phyloP scores from a whole-genome alignment of 2,329 filamentous ascomycete genomes.

The Curvularia sp. region DNA sequence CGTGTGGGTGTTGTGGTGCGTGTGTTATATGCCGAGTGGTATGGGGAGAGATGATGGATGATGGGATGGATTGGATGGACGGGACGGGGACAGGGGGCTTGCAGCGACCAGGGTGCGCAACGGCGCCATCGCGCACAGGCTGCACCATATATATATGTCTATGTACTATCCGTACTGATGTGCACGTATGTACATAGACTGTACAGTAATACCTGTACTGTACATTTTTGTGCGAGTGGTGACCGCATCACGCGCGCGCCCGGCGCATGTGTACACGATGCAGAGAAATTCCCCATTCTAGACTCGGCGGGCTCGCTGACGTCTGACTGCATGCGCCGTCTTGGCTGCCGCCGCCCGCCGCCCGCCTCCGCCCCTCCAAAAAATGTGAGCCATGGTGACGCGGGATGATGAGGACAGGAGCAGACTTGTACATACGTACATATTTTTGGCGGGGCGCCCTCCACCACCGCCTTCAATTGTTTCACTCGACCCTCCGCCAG shows the following conservation, averaged over 20 bases:
- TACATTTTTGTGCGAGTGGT: not conserved
- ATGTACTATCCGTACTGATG: too few species aligned
- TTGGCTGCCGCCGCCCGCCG: conserved; percentile 1
- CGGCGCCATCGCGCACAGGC: not conserved
- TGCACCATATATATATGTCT: not conserved
- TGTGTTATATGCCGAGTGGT: conserved; percentile 9
- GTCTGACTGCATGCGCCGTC: conserved; percentile 11
- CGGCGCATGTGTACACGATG: too few species aligned
- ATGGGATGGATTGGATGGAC: not conserved
- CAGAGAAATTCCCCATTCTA: not conserved
- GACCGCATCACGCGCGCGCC: too few species aligned
- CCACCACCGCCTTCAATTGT: conserved; percentile 2
- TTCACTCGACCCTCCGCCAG: conserved; percentile 25
- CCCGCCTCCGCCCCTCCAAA: conserved; percentile 1
- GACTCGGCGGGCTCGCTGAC: conserved; percentile 5
- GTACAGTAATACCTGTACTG: too few species aligned
- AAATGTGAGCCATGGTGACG: conserved; percentile 19
- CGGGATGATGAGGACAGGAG: conserved; percentile 1
- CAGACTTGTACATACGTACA: not conserved
- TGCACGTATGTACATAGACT: not conserved
- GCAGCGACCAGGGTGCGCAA: conserved; percentile 14
- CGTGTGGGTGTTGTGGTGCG: conserved; percentile 2
- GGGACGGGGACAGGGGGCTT: conserved; percentile 34
- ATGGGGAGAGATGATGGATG: conserved; percentile 13
- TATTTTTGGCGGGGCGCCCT: not conserved